Base-by-base conservation (phyloP, 2,329 filamentous ascomycete genomes). In the Lasiodiplodia theobromae region DNA sequence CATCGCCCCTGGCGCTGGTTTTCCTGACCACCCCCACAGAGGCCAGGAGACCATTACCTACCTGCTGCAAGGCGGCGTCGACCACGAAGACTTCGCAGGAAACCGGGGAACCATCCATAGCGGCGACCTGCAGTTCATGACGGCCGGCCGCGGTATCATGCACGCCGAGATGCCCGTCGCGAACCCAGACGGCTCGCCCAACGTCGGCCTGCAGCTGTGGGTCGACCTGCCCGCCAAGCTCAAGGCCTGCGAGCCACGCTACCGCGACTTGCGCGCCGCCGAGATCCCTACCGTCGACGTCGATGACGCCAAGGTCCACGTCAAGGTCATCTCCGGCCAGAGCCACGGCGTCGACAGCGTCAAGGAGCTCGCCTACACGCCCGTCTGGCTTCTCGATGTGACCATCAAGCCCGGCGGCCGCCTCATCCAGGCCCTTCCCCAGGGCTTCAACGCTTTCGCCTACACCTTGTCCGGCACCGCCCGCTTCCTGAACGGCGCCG, bases 91-190 rank as follows among this genome's bases (percentile, higher is more conserved):
- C 79, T 97, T 97, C 73, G 90, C 92, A 2, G 94, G 94, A 14
- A 90, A 96, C 82, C 86, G 86, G 62, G 96, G 95, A 69, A 96
- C 92, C 3, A 93, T 98, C 73, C 86, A 91, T 70, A 82, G 91
- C 0, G 95, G 95, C n/a, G 95, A 97, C 77, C 82, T 98, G 58
- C 95, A 98, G 78, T 98, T 98, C 85, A 98, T 98, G 96, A 97
- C 95, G 0, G 95, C 95, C 0, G 95, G 95, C 4, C 85, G 87
- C 23, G 95, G 95, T 52, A 96, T 98, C 74, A 92, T 97, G 80
- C 96, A 98, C 80, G 93, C 94, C 47, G 95, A 98, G 82, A 97
- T 98, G 94, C 95, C 95, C 11, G 87, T 88, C 67, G 88, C 92
- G 76, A 93, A 93, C 77, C 78, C 85, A 0, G 92, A 96, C 77